Percentiles rank a stretch among this genome's conserved stretches.
phyloP scores from a whole-genome alignment of 23 red algal genomes.

The Chondrus crispus region DNA sequence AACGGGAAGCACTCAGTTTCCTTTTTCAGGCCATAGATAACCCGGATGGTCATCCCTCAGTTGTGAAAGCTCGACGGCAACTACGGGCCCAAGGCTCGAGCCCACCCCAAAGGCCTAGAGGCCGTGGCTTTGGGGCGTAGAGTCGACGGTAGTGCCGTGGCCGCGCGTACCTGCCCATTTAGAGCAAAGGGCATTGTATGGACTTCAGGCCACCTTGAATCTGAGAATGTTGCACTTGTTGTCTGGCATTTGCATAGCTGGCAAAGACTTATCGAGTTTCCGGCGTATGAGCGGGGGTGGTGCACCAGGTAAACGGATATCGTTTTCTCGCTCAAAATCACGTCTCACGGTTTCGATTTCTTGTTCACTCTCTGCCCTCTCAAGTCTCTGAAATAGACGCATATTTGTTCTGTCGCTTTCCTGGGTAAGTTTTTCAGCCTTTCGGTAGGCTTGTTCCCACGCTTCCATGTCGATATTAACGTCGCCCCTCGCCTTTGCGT shows the following conservation, averaged over 20 bases:
- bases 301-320: neutral
- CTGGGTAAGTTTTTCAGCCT: constrained; percentile 18
- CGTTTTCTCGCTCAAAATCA: constrained; percentile 53
- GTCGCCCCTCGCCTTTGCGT: too few species aligned
- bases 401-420: constrained; percentile 35
- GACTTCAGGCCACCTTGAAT: neutral
- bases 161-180: too few species aligned
- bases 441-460: constrained; percentile 15
- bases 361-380: constrained; percentile 43
- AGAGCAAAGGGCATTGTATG: too few species aligned
- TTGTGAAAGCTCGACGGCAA: constrained; percentile 7
- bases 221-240: constrained; percentile 41
- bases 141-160: too few species aligned
- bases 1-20: constrained; percentile 69
- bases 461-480: constrained; percentile 43
- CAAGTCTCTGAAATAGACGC: constrained; percentile 47
- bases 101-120: neutral
- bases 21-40: constrained; percentile 73
- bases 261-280: constrained; percentile 61
- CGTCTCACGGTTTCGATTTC: constrained; percentile 39
- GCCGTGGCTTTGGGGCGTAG: constrained; percentile 43
- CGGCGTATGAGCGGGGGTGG: constrained; percentile 32
- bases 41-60: constrained; percentile 40
- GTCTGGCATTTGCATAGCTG: constrained; percentile 20
- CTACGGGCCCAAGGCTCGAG: neutral